Evolutionary conservation across 176 grass and related monocot genomes (phyloP).

Genomic region (Juncus inflexus): DNA sequence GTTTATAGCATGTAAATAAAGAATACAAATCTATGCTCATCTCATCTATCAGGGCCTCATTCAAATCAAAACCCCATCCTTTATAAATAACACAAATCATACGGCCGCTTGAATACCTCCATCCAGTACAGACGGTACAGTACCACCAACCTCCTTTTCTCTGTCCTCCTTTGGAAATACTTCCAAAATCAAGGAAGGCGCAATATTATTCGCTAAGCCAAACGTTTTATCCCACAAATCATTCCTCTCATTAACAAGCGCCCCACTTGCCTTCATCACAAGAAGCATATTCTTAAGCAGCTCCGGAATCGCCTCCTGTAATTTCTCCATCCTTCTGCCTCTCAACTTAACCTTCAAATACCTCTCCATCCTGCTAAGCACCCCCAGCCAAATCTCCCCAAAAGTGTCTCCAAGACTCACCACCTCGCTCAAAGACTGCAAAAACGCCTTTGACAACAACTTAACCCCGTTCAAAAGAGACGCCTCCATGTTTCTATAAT

Average conservation of each 20-base stretch:
- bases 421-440: slow-evolving; percentile 76
- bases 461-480: slow-evolving; percentile 78
- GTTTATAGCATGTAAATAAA: slow-evolving; percentile 32
- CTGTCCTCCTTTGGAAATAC: slow-evolving; percentile 50
- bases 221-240: slow-evolving; percentile 79
- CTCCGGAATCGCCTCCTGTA: slow-evolving; percentile 90
- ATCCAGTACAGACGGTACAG: neutral
- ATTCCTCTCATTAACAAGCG: slow-evolving; percentile 53
- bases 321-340: slow-evolving; percentile 79
- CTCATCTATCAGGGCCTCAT: slow-evolving; percentile 3
- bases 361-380: slow-evolving; percentile 77
- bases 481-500: slow-evolving; percentile 94
- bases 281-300: slow-evolving; percentile 85
- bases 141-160: slow-evolving; percentile 13
- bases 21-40: slow-evolving; percentile 13
- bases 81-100: slow-evolving; percentile 20
- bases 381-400: slow-evolving; percentile 70
- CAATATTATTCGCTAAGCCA: slow-evolving; percentile 68
- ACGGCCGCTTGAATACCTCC: slow-evolving; percentile 20
- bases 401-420: slow-evolving; percentile 48
- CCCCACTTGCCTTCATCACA: slow-evolving; percentile 78
- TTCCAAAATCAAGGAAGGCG: slow-evolving; percentile 55
- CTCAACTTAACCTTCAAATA: slow-evolving; percentile 77
- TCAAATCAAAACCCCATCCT: slow-evolving; percentile 6
- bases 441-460: slow-evolving; percentile 74